Percentiles rank a stretch among this genome's conserved stretches.
Evolutionary conservation across 805 yeast genomes (phyloP).

Genomic region (Hanseniaspora guilliermondii): DNA sequence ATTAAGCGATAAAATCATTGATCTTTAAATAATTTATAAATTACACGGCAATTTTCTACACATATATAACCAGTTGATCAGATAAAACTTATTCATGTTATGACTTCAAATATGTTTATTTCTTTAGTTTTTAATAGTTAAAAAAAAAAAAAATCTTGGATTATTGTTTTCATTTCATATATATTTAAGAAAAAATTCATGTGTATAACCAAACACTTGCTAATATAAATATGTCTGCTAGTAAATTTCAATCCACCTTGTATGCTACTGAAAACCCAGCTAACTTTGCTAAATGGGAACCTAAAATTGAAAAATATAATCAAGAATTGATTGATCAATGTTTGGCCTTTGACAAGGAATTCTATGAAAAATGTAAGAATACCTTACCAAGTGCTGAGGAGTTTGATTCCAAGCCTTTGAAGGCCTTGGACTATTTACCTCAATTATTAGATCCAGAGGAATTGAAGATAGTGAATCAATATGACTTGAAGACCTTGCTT

Average conservation of each 20-base stretch:
- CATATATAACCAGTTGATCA: no score
- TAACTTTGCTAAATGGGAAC: conserved; percentile 15
- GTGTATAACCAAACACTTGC: neutral
- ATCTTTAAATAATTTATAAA: no score
- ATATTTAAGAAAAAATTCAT: neutral
- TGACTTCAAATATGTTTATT: no score
- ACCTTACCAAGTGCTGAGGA: conserved; percentile 18
- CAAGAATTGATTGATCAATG: conserved; percentile 19
- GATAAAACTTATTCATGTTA: no score
- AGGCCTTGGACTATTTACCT: conserved; percentile 17
- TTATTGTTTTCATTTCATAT: neutral
- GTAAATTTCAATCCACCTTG: conserved; percentile 10
- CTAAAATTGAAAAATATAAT: conserved; percentile 20
- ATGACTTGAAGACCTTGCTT: conserved; percentile 32
- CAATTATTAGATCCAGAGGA: conserved; percentile 27
- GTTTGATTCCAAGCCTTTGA: conserved; percentile 20
- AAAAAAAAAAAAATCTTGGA: neutral
- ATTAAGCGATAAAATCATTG: no score
- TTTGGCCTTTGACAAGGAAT: conserved; percentile 19
- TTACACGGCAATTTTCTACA: no score
- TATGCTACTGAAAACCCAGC: conserved; percentile 15
- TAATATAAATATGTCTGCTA: neutral
- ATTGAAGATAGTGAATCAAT: conserved; percentile 32
- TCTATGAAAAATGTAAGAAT: conserved; percentile 17
- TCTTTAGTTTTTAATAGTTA: no score